Conservation (phyloP, 139 green algal genomes). For the Diplosphaera chodatii region DNA sequence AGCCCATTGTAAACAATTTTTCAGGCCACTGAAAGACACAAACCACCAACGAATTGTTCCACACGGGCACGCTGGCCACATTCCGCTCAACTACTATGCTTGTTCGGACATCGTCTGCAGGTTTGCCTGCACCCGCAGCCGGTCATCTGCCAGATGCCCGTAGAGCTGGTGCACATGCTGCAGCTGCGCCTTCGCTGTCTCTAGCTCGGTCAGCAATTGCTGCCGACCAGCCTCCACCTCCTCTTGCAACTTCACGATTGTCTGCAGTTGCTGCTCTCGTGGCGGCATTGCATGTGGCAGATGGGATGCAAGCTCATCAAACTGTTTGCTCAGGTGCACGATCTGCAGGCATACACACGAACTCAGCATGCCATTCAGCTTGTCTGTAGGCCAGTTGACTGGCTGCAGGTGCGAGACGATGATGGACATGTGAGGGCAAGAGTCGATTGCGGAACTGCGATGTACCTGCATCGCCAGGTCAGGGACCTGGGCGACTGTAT, state of each 20-base stretch:
- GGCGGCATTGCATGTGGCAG: neutral
- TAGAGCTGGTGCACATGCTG: neutral
- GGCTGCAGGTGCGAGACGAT: too few relatives aligned
- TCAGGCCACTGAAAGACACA: too few relatives aligned
- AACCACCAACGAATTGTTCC: too few relatives aligned
- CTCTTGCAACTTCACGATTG: neutral
- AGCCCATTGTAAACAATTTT: too few relatives aligned
- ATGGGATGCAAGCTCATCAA: neutral
- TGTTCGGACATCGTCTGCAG: too few relatives aligned
- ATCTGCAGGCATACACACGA: neutral
- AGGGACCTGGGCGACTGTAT: neutral
- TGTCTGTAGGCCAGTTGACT: too few relatives aligned
- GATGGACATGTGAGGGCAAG: too few relatives aligned
- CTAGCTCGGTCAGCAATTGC: neutral
- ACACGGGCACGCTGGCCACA: too few relatives aligned
- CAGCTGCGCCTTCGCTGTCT: neutral
- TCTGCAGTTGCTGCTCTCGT: neutral
- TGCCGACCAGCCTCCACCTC: neutral
- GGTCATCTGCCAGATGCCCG: neutral
- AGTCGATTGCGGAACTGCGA: too few relatives aligned
- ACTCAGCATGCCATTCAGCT: too few relatives aligned
- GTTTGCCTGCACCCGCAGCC: neutral
- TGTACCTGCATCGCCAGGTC: neutral
- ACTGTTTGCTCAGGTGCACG: neutral
- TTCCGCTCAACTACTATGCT: too few relatives aligned